Conservation (phyloP, 192 early-diverging fungal species). For the Backusella tarrabulga region DNA sequence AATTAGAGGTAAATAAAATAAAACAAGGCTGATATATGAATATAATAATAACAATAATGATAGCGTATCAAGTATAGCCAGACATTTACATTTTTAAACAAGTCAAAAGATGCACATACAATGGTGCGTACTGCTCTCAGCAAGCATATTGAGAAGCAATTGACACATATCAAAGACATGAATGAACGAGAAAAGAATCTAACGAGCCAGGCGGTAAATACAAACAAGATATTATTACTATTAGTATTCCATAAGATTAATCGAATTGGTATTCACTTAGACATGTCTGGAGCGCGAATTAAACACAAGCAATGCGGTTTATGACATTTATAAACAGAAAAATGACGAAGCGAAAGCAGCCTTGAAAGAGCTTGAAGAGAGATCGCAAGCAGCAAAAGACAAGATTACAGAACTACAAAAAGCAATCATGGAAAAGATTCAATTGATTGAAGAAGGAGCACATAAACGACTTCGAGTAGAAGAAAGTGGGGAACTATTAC, state of each 20-base stretch:
- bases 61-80: constrained; percentile 75
- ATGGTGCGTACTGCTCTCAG: constrained; percentile 74
- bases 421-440: constrained; percentile 13
- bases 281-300: constrained; percentile 20
- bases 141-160: constrained; percentile 82
- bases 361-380: constrained; percentile 54
- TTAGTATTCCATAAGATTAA: too few relatives aligned
- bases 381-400: constrained; percentile 41
- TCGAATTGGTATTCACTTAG: background rate
- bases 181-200: constrained; percentile 81
- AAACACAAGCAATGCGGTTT: background rate
- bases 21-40: too few relatives aligned
- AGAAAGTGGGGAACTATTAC: constrained; percentile 65
- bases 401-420: constrained; percentile 50
- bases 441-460: constrained; percentile 34
- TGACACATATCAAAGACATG: constrained; percentile 79
- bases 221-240: background rate
- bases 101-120: constrained; percentile 68
- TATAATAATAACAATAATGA: background rate
- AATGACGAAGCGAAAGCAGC: constrained; percentile 1
- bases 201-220: constrained; percentile 44
- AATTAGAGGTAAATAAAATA: constrained; percentile 14
- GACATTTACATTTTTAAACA: constrained; percentile 75
- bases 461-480: constrained; percentile 54
- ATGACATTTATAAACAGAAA: constrained; percentile 24